A percentile compares a stretch with the other conserved stretches of the same genome.
phyloP scores from a whole-genome alignment of 257 asterid genomes.

The Solanum tarapatanum region DNA sequence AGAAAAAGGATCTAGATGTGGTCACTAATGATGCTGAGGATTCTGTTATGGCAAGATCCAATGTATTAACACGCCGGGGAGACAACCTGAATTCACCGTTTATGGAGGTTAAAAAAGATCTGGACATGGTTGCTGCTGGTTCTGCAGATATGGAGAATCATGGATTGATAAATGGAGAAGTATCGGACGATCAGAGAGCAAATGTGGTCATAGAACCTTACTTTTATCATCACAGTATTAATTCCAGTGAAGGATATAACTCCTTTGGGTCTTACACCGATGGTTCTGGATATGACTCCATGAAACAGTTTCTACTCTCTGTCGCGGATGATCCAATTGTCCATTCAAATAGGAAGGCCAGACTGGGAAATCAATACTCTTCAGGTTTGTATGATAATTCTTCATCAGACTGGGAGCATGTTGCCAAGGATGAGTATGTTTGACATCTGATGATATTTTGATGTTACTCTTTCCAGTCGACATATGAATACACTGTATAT shows the following conservation, averaged over 20 bases:
- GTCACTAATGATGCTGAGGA: conserved; percentile 22
- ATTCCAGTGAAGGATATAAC: neutral
- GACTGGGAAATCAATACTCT: conserved; percentile 11
- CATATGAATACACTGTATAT: neutral
- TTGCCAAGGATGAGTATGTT: conserved; percentile 48
- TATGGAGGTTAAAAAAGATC: conserved; percentile 14
- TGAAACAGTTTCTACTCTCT: conserved; percentile 22
- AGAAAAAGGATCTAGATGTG: conserved; percentile 4
- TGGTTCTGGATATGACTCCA: conserved; percentile 24
- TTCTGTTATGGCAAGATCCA: conserved; percentile 38
- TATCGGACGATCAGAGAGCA: conserved; percentile 9
- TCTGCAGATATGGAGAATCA: conserved; percentile 7
- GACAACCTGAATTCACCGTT: conserved; percentile 7
- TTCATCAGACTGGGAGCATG: conserved; percentile 93
- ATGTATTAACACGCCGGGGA: conserved; percentile 33
- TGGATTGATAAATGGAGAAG: neutral
- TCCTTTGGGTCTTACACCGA: conserved; percentile 7
- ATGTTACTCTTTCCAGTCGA: neutral
- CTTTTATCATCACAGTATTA: conserved; percentile 10
- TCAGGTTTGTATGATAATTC: conserved; percentile 36
- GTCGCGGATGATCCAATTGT: conserved; percentile 19
- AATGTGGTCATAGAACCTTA: conserved; percentile 13
- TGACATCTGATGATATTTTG: conserved; percentile 18
- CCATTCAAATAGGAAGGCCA: conserved; percentile 10
- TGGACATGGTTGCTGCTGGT: conserved; percentile 7